Base-by-base conservation (phyloP, 2,329 filamentous ascomycete genomes). In the Pseudocercospora fuligena region DNA sequence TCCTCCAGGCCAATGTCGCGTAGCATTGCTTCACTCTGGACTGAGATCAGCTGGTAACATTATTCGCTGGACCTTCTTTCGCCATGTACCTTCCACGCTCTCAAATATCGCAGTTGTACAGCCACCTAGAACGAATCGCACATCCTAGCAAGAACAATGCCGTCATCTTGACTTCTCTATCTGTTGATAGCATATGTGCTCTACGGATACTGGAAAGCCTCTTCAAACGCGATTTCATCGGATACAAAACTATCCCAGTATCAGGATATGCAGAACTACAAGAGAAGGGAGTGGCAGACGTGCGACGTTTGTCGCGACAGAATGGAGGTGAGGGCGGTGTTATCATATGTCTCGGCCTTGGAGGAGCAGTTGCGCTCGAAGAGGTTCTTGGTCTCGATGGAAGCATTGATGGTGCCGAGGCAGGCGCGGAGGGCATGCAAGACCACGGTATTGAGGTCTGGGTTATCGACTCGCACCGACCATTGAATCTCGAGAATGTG, bases 141-240 rank as follows among this genome's bases (percentile, higher is more conserved):
- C 92, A 97, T 77, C 91, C 94, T n/a, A 88, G 94, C 60, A 95
- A 93, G 19, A 92, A 94, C 46, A 94, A 94, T 0, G 93, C 98
- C 62, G 86, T 98, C 27, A 88, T 99, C 70, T 91, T 99, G 64
- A 94, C 94, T 70, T 92, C 94, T 40, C 91, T 98, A 77, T 94
- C 97, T 77, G 93, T 95, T 63, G 95, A 99, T 82, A 92, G 95
- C 70, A 88, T 99, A 69, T 98, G 94, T 80, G 95, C 94, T 69
- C 97, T 93, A 78, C 93, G 94, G 68, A 97, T 99, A 68, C 88
- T 99, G 57, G 97, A 94, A 2, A 87, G 91, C 60, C 86, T 99
- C n/a, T 85, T 99, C 67, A 97, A 97, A 81, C 91, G 94, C 84
- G 95, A 99, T 83, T 98, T 97, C 78, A 97, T 99, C 73, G 92